Percentiles rank a stretch among this genome's conserved stretches.
These are phyloP conservation scores for Atractiella rhizophila DNA, from an alignment of 768 basidiomycete genomes.

Conservation along the genomic window DNA sequence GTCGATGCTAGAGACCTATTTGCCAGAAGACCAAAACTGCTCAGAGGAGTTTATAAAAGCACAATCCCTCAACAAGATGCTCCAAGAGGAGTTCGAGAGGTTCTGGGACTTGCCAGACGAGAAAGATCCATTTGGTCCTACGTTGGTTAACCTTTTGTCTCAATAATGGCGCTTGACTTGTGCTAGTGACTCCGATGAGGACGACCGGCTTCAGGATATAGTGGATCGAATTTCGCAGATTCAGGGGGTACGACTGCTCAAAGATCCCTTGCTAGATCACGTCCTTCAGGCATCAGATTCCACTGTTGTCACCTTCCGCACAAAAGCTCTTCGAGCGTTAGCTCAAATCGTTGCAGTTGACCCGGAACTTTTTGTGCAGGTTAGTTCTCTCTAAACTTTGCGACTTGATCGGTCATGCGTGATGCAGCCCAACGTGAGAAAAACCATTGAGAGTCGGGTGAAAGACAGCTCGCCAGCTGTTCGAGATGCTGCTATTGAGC, in stretches of 20 bases:
- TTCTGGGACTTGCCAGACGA: conserved; percentile 2
- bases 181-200: conserved; percentile 44
- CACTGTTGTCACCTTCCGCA: conserved; percentile 68
- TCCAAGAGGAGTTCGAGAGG: background rate
- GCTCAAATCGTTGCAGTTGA: conserved; percentile 76
- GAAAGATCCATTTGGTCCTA: conserved; percentile 12
- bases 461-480: conserved; percentile 80
- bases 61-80: background rate
- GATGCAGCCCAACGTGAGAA: conserved; percentile 44
- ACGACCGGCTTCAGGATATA: conserved; percentile 37
- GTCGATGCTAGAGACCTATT: background rate
- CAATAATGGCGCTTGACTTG: background rate
- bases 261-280: conserved; percentile 55
- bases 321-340: conserved; percentile 71
- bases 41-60: background rate
- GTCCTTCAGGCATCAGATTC: conserved; percentile 59
- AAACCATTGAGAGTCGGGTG: conserved; percentile 67
- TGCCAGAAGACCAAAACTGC: background rate
- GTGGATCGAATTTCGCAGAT: conserved; percentile 51
- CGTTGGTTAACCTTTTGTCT: background rate
- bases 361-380: conserved; percentile 48
- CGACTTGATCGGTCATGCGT: background rate
- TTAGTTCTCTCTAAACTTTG: conserved; percentile 22
- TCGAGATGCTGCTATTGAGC: conserved; percentile 82
- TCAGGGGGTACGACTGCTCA: conserved; percentile 50